Percentiles rank a stretch among this genome's conserved stretches.
phyloP scores from a whole-genome alignment of 129 eudicot genomes.

The Artemisia tridentata region DNA sequence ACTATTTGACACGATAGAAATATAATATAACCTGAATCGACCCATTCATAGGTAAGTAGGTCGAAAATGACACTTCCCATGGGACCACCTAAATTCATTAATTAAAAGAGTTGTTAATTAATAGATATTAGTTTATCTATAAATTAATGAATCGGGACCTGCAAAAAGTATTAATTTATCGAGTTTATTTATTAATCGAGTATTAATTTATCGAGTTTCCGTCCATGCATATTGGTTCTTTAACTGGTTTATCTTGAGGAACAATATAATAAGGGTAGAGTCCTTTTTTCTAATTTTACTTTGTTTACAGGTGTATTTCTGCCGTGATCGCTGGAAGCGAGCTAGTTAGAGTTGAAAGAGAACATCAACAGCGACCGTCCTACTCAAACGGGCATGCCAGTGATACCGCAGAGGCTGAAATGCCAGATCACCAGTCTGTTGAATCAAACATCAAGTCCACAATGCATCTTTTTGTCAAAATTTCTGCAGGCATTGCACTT shows the following conservation, averaged over 20 bases:
- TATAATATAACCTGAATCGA: neutral
- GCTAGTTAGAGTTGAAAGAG: conserved; percentile 78
- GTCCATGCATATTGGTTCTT: neutral
- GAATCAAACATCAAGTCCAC: conserved; percentile 77
- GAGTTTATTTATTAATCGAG: no score
- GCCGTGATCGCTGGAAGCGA: conserved; percentile 96
- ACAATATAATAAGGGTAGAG: neutral
- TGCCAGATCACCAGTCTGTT: conserved; percentile 52
- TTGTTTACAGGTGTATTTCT: conserved; percentile 71
- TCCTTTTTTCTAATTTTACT: neutral
- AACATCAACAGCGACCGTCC: conserved; percentile 50
- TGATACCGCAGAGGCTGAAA: conserved; percentile 56
- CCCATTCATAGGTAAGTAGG: neutral
- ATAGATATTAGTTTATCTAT: no score
- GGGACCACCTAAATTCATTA: no score
- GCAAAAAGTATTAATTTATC: no score
- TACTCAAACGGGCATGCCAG: conserved; percentile 66
- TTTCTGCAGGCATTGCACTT: conserved; percentile 75
- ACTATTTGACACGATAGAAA: neutral
- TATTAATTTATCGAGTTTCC: no score
- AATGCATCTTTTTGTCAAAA: conserved; percentile 76
- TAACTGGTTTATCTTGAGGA: conserved; percentile 2
- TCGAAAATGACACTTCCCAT: neutral
- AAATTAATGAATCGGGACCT: no score
- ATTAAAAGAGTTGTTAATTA: no score